These are phyloP conservation scores for Rosa lucieae DNA, from an alignment of 306 rosid genomes.

Conservation along the genomic window DNA sequence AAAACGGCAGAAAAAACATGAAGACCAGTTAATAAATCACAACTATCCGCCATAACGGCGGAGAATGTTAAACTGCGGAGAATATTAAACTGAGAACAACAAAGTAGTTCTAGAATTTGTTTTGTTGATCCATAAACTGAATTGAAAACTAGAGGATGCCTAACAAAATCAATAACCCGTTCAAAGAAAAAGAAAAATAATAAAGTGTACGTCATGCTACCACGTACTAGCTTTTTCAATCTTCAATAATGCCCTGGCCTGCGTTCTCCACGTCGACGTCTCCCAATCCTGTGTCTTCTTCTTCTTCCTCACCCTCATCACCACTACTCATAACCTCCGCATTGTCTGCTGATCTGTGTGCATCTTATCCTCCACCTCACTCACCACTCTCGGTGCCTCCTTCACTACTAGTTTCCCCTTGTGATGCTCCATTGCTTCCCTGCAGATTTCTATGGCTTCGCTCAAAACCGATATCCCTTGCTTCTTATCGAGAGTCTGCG, in stretches of 20 bases:
- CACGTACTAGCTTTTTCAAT: conserved; percentile 35
- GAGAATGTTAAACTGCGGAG: no score
- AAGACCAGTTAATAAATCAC: no score
- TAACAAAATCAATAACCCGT: background rate
- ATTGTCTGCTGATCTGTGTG: conserved; percentile 16
- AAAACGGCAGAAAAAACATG: no score
- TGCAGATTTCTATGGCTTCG: conserved; percentile 70
- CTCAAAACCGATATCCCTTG: conserved; percentile 80
- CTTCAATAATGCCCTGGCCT: conserved; percentile 50
- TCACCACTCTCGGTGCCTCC: conserved; percentile 92
- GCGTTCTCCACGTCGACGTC: conserved; percentile 74
- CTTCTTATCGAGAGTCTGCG: conserved; percentile 97
- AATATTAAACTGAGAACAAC: no score
- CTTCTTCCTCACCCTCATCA: conserved; percentile 76
- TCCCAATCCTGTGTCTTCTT: conserved; percentile 76
- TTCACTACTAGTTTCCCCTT: conserved; percentile 86
- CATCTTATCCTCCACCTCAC: conserved; percentile 35
- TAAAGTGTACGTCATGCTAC: background rate
- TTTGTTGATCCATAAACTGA: background rate
- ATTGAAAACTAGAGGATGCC: background rate
- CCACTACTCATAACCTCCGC: conserved; percentile 58
- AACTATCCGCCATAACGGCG: no score
- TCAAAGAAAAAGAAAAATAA: background rate
- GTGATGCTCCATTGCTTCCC: conserved; percentile 67
- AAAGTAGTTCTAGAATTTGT: no score